Conservation (phyloP, 345 rosid genomes). For the Lepidium didymum region DNA sequence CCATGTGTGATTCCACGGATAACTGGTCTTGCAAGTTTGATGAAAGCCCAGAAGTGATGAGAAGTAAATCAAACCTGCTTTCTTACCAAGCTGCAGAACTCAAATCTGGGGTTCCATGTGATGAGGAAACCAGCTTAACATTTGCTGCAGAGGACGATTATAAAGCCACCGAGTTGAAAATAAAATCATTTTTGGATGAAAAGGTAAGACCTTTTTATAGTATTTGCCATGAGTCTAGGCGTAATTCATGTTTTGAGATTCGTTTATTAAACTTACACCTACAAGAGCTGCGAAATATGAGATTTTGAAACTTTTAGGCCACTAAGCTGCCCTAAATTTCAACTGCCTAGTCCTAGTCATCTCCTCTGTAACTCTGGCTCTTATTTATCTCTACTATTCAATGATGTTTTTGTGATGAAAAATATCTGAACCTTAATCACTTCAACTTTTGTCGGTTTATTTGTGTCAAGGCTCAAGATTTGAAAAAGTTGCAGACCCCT, state of each 20-base stretch:
- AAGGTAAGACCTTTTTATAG: slow-evolving; percentile 39
- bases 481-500: slow-evolving; percentile 77
- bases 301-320: background rate
- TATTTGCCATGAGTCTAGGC: background rate
- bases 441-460: background rate
- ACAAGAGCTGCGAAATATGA: background rate
- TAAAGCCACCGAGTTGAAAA: slow-evolving; percentile 76
- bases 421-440: background rate
- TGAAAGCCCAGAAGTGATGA: slow-evolving; percentile 37
- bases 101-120: slow-evolving; percentile 30
- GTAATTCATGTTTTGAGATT: background rate
- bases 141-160: slow-evolving; percentile 72
- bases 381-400: background rate
- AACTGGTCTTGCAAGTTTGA: slow-evolving; percentile 65
- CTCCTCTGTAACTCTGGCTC: background rate
- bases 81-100: slow-evolving; percentile 28
- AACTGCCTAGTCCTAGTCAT: background rate
- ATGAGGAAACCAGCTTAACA: slow-evolving; percentile 43
- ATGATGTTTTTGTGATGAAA: background rate
- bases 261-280: background rate
- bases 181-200: slow-evolving; percentile 80
- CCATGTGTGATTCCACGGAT: slow-evolving; percentile 72
- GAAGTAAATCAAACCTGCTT: slow-evolving; percentile 33
- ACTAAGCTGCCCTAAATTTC: background rate
- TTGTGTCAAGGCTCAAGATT: slow-evolving; percentile 59